Evolutionary conservation across 345 rosid species (phyloP).

Genomic region (Streptanthus diversifolius): DNA sequence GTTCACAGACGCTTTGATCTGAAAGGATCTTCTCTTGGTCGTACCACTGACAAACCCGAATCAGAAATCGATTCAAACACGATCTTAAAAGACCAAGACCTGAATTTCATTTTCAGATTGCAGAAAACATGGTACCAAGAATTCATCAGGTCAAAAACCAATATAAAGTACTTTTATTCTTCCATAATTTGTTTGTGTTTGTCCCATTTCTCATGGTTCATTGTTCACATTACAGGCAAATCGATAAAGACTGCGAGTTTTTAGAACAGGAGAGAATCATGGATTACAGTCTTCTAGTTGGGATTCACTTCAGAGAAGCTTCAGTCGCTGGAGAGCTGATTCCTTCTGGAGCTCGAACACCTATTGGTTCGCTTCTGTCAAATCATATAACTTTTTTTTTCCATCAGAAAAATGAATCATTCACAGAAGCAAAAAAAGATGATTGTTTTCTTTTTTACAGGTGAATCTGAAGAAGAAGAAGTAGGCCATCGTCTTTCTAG

Average conservation of each 20-base stretch:
- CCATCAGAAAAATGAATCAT: background rate
- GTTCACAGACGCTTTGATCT: conserved; percentile 87
- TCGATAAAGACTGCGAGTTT: conserved; percentile 87
- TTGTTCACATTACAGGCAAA: conserved; percentile 53
- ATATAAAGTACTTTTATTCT: too few relatives aligned
- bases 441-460: conserved; percentile 13
- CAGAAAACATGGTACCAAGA: conserved; percentile 90
- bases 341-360: conserved; percentile 52
- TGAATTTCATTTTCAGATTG: conserved; percentile 72
- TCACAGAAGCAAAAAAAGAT: background rate
- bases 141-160: conserved; percentile 30
- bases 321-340: conserved; percentile 62
- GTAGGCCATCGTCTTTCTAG: conserved; percentile 36
- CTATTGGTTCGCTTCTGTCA: conserved; percentile 32
- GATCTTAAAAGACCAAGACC: conserved; percentile 80
- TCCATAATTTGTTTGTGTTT: background rate
- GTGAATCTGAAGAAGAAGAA: conserved; percentile 35
- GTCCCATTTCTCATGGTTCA: background rate
- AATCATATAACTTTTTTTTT: background rate
- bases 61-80: conserved; percentile 72
- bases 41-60: conserved; percentile 79
- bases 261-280: conserved; percentile 92
- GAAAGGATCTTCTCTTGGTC: conserved; percentile 96
- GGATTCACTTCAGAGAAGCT: conserved; percentile 83
- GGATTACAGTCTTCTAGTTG: conserved; percentile 95